Percentiles rank a stretch among this genome's conserved stretches.
phyloP scores from a whole-genome alignment of 495 filamentous ascomycete species.

The Zalerion maritima region DNA sequence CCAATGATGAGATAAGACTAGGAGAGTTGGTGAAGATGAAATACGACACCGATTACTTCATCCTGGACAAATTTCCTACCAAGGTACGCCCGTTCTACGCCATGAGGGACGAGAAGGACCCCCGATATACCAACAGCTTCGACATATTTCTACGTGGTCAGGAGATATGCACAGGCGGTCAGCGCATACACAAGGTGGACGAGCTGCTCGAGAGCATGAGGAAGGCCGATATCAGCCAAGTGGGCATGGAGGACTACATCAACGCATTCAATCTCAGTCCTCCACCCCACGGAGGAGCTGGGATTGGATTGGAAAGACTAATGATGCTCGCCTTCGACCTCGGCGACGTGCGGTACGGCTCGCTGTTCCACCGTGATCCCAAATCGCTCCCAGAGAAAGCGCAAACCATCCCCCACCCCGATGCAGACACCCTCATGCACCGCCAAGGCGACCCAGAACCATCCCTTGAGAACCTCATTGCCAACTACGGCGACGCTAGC shows the following conservation, averaged over 20 bases:
- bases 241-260: constrained; percentile 72
- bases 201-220: constrained; percentile 68
- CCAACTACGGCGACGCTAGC: constrained; percentile 79
- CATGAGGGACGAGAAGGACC: constrained; percentile 70
- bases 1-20: constrained; percentile 75
- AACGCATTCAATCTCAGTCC: constrained; percentile 78
- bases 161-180: constrained; percentile 81
- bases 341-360: constrained; percentile 79
- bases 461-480: constrained; percentile 63
- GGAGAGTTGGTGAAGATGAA: constrained; percentile 73
- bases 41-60: constrained; percentile 81
- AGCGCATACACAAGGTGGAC: constrained; percentile 72
- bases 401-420: constrained; percentile 53
- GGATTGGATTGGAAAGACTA: constrained; percentile 78
- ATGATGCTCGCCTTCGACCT: constrained; percentile 71
- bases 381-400: constrained; percentile 54
- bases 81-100: constrained; percentile 83
- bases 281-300: constrained; percentile 80
- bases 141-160: constrained; percentile 92
- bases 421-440: constrained; percentile 57
- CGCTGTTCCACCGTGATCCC: constrained; percentile 73
- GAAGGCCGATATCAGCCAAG: constrained; percentile 56
- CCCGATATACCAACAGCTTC: constrained; percentile 72
- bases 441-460: constrained; percentile 41
- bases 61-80: constrained; percentile 84